A percentile compares a stretch with the other conserved stretches of the same genome.
Conservation (phyloP, 164 flowering plant species). For the Umbellularia californica region DNA sequence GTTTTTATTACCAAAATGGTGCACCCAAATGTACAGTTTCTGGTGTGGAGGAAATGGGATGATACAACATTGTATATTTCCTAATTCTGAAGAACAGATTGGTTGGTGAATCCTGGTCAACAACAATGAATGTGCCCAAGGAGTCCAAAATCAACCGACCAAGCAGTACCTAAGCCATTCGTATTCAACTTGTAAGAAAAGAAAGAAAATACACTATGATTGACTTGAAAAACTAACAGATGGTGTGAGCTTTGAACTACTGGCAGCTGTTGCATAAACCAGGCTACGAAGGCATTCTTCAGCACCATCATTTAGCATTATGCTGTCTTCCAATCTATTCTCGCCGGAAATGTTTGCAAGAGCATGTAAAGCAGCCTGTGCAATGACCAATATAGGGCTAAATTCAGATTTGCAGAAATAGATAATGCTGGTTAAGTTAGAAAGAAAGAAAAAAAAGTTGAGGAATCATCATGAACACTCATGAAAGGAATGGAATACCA, state of each 20-base stretch:
- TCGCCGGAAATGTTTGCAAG: conserved; percentile 81
- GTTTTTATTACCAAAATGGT: background rate
- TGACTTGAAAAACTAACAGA: conserved; percentile 45
- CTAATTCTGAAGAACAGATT: background rate
- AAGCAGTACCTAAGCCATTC: too few relatives aligned
- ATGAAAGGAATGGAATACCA: too few relatives aligned
- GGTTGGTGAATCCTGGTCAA: background rate
- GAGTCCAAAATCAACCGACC: background rate
- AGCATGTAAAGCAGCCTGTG: conserved; percentile 89
- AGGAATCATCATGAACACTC: too few relatives aligned
- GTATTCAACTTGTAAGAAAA: background rate
- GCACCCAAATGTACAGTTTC: background rate
- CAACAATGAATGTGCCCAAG: background rate
- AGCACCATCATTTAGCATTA: conserved; percentile 39
- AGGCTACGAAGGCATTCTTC: conserved; percentile 65
- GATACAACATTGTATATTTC: background rate
- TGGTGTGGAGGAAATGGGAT: background rate
- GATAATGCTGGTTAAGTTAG: background rate
- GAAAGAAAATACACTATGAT: background rate
- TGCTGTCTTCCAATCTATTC: conserved; percentile 35
- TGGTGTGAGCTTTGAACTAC: conserved; percentile 74
- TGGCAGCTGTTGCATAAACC: conserved; percentile 68
- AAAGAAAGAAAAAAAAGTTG: background rate
- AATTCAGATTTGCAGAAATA: background rate
- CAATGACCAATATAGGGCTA: conserved; percentile 4